Evolutionary conservation across 345 rosid genomes (phyloP), one percentile per base, ranked within the genome.

Genomic region (Tarenaya hassleriana): DNA sequence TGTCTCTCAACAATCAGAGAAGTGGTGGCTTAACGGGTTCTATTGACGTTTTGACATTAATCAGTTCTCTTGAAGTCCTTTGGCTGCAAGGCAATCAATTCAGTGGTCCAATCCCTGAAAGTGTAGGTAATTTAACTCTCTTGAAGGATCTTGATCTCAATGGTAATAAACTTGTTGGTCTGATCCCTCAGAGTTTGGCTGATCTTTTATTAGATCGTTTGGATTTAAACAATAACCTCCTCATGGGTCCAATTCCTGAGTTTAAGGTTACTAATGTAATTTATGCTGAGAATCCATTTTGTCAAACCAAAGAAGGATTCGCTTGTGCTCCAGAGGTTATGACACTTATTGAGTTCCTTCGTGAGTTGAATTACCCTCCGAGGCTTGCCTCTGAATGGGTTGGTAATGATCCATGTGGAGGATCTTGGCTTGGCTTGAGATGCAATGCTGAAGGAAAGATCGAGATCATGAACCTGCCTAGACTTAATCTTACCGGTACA

Each of bases 51-150:
- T 73, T 79, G 47, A 62, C 79, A 17, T 75, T 78, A 15, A 82
- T 85, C 72, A 63, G 13, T 16, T 75, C 74, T 3, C 72, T 76
- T 27, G 66, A 48, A 21, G 61, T 60, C 47, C 73, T 85, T n/a
- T 85, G 95, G 95, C 84, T 85, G 41, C 95, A 85, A 32, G 89
- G 95, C 55, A 85, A 85, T 41, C 67, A 65, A 54, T 85, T 85
- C 73, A 68, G 84, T 7, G 95, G 95, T 8, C 35, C 65, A 37
- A 82, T 85, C 51, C 95, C 89, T 1, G 75, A 52, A 21, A 75
- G 61, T 48, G 77, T 79, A 18, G 82, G 84, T 47, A 68, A 73
- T 56, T 63, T 82, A 66, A 68, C 46, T 63, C 21, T 53, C 8
- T 74, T 82, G 63, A 77, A 67, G 64, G 76, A 77, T 70, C 77